These are phyloP conservation scores for Magnolia sinica DNA, from an alignment of 164 flowering plant species.

Conservation along the genomic window DNA sequence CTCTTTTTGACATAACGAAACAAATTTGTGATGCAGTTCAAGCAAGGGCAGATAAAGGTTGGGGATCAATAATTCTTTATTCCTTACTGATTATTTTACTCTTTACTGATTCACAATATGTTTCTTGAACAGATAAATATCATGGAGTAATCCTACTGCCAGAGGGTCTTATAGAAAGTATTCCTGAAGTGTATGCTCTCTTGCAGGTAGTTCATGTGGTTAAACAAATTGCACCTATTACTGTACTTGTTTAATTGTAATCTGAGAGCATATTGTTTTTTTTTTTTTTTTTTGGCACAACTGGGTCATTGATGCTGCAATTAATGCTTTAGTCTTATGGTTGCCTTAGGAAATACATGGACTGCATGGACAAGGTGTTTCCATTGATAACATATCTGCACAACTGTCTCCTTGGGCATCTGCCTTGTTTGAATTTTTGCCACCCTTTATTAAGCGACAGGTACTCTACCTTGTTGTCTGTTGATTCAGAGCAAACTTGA, in stretches of 20 bases:
- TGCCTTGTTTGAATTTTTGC: slow-evolving; percentile 92
- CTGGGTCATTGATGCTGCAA: background rate
- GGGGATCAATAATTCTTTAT: background rate
- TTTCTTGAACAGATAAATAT: slow-evolving; percentile 60
- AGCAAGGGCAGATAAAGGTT: slow-evolving; percentile 86
- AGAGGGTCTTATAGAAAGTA: slow-evolving; percentile 95
- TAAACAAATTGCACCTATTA: background rate
- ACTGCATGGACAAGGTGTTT: slow-evolving; percentile 73
- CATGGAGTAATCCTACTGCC: slow-evolving; percentile 95
- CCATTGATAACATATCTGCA: slow-evolving; percentile 67
- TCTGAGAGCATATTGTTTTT: background rate
- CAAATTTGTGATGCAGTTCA: slow-evolving; percentile 98
- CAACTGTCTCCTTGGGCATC: slow-evolving; percentile 99
- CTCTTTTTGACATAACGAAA: slow-evolving; percentile 87
- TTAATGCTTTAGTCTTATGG: background rate
- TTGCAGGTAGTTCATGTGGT: slow-evolving; percentile 58
- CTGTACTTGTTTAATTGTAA: background rate
- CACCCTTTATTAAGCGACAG: slow-evolving; percentile 86
- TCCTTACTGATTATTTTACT: background rate
- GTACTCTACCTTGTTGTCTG: slow-evolving; percentile 24
- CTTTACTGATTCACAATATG: background rate
- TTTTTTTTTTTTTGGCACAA: background rate
- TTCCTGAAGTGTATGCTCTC: slow-evolving; percentile 95
- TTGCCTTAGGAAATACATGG: slow-evolving; percentile 81
- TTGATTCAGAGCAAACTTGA: background rate